phyloP scores from a whole-genome alignment of 2,329 filamentous ascomycete species.

The Dactylonectria macrodidyma region DNA sequence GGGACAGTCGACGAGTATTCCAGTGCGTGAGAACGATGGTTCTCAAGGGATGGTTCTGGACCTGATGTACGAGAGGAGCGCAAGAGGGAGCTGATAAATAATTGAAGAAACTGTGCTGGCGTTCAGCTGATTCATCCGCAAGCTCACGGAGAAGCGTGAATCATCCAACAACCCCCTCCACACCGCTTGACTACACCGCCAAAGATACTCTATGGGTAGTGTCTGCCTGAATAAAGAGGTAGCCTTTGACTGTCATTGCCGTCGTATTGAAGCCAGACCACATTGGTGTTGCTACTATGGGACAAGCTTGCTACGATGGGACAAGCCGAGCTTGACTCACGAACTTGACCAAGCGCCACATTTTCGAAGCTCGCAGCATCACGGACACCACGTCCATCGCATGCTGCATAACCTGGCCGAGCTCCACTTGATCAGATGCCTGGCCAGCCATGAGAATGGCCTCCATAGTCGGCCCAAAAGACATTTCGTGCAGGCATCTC shows the following conservation, averaged over 20 bases:
- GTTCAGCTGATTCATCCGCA: constrained; percentile 3
- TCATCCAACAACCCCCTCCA: constrained; percentile 24
- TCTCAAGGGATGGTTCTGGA: no score
- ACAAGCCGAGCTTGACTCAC: not conserved
- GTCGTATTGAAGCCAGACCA: not conserved
- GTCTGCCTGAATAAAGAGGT: not conserved
- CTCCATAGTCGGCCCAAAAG: not conserved
- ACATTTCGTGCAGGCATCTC: not conserved
- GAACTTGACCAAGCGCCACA: not conserved
- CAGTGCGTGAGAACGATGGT: not conserved
- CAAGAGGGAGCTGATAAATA: not conserved
- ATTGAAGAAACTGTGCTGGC: not conserved
- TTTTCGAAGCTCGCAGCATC: not conserved
- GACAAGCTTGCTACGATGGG: no score
- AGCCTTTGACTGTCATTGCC: not conserved
- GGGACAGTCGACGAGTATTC: not conserved
- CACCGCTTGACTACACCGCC: constrained; percentile 24
- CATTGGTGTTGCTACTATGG: not conserved
- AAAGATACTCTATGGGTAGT: not conserved
- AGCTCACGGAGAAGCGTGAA: not conserved
- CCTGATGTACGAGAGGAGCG: not conserved
- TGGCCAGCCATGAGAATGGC: not conserved
- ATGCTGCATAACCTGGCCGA: not conserved
- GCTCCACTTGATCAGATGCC: not conserved
- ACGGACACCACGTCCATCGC: no score